These are phyloP conservation scores for Marasmius tenuissimus DNA, from an alignment of 1,284 basidiomycete genomes.

Conservation along the genomic window DNA sequence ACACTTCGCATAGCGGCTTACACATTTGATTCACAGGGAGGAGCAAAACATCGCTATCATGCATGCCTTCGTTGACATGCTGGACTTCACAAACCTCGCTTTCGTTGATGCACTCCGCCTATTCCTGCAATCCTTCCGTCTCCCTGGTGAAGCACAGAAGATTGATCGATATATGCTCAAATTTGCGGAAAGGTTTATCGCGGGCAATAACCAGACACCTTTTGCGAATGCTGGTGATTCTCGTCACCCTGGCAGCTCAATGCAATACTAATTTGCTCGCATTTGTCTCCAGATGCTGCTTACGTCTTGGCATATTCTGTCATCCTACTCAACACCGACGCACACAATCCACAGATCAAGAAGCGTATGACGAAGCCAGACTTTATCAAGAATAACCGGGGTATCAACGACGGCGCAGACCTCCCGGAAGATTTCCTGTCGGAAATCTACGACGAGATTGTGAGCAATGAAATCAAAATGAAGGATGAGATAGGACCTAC, in stretches of 20 bases:
- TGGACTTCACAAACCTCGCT: conserved; percentile 79
- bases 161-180: conserved; percentile 99
- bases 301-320: conserved; percentile 94
- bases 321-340: conserved; percentile 95
- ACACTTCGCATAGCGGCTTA: conserved; percentile 5
- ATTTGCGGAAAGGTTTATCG: conserved; percentile 94
- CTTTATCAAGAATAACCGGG: conserved; percentile 91
- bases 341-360: conserved; percentile 92
- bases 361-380: conserved; percentile 88
- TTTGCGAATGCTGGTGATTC: conserved; percentile 82
- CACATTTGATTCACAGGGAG: conserved; percentile 51
- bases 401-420: conserved; percentile 89
- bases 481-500: conserved; percentile 81
- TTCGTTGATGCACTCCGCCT: conserved; percentile 88
- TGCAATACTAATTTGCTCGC: too few species aligned
- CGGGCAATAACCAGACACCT: conserved; percentile 75
- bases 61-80: conserved; percentile 93
- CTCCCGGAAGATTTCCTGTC: conserved; percentile 83
- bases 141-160: conserved; percentile 95
- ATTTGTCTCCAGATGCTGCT: conserved; percentile 65
- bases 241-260: conserved; percentile 8
- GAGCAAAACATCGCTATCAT: conserved; percentile 87
- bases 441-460: conserved; percentile 87
- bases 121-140: conserved; percentile 91
- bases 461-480: conserved; percentile 92